Conservation (phyloP, 257 asterid species). For the Mitragyna speciosa region DNA sequence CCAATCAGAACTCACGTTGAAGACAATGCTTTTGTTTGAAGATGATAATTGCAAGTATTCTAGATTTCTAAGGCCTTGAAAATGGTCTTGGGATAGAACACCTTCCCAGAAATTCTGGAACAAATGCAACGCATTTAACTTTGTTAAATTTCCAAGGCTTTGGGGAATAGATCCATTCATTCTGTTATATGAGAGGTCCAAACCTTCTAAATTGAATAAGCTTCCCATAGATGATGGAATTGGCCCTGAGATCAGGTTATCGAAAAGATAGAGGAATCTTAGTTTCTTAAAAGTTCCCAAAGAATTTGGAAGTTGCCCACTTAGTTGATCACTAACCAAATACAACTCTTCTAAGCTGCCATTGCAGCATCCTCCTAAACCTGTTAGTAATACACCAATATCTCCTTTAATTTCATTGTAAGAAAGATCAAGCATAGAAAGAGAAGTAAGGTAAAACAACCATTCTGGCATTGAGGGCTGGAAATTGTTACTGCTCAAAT, state of each 20-base stretch:
- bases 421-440: constrained; percentile 16
- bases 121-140: background rate
- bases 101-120: constrained; percentile 24
- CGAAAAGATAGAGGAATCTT: background rate
- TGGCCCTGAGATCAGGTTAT: constrained; percentile 8
- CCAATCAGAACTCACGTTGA: constrained; percentile 28
- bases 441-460: constrained; percentile 23
- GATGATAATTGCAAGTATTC: constrained; percentile 26
- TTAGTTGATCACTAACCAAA: background rate
- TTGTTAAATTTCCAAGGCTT: background rate
- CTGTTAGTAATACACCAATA: background rate
- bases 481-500: constrained; percentile 18
- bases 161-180: constrained; percentile 19
- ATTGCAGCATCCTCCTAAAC: constrained; percentile 1
- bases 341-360: constrained; percentile 11
- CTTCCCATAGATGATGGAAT: constrained; percentile 20
- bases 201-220: background rate
- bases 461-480: constrained; percentile 21
- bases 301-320: constrained; percentile 15
- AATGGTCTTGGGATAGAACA: constrained; percentile 20
- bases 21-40: constrained; percentile 10
- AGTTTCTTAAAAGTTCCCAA: constrained; percentile 13
- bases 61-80: constrained; percentile 19
- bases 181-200: constrained; percentile 9
- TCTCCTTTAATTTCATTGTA: constrained; percentile 6